Base-by-base conservation (phyloP, 306 rosid species). In the Prunus mongolica region DNA sequence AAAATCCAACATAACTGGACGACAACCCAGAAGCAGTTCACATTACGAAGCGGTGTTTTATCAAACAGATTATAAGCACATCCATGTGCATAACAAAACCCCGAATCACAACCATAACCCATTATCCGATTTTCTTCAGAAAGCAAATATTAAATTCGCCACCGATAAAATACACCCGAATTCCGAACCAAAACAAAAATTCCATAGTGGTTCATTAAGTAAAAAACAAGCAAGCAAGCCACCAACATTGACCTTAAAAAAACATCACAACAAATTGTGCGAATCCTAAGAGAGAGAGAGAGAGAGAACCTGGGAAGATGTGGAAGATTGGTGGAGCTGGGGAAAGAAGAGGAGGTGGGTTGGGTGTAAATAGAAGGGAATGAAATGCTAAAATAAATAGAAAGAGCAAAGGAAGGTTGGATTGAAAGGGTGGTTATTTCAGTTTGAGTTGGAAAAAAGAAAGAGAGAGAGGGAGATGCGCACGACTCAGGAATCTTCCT, bases 271-370 rank as follows among this genome's bases (percentile, higher is more conserved):
- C 4, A 52, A 28, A 30, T 8, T 63, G 57, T 69, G 9, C 11
- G 5, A 60, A 12, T 30, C 22, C 32, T 52, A n/a, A 63, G 5
- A 8, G 25, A 65, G 20, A 44, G 51, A 12, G 71, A 5, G 16
- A 38, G 73, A 61, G 5, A 67, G 34, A 81, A 92, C 91, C 97
- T 90, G 87, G 61, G 63, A 4, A 57, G 65, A 70, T 49, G 30
- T 16, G 74, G 76, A 69, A 41, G 4, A 71, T 67, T 55, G 72
- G 67, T 75, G 73, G 75, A 65, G 65, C 45, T 78, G 49, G 19
- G 20, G 6, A 19, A n/a, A 67, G 18, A 6, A 25, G 14, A 56
- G 10, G 62, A 50, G 55, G 34, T 38, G 38, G 16, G 30, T 14
- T 25, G 20, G 51, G 30, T 32, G 51, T 32, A 41, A 38, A 14